Evolutionary conservation across 129 eudicot species (phyloP).

Genomic region (Escallonia herrerae): DNA sequence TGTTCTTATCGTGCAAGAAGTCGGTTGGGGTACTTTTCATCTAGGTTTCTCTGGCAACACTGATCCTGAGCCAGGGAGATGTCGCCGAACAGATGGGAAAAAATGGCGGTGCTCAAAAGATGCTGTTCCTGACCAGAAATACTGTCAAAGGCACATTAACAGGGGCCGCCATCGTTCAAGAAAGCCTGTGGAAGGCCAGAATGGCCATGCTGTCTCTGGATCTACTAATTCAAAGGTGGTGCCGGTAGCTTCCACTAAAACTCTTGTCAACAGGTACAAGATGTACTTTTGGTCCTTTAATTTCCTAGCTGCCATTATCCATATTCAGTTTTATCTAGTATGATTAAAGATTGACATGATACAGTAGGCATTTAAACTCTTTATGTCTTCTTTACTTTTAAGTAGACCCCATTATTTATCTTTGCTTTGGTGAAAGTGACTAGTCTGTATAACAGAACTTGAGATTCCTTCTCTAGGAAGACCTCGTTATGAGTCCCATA

Average conservation of each 20-base stretch:
- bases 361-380: not conserved
- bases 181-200: slow-evolving; percentile 99
- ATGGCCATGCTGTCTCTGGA: slow-evolving; percentile 76
- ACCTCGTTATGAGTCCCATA: slow-evolving; percentile 5
- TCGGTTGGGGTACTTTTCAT: slow-evolving; percentile 96
- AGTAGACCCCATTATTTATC: slow-evolving; percentile 13
- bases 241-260: slow-evolving; percentile 28
- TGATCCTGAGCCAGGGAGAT: slow-evolving; percentile 95
- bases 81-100: slow-evolving; percentile 97
- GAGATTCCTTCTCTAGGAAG: slow-evolving; percentile 15
- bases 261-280: slow-evolving; percentile 35
- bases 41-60: slow-evolving; percentile 71
- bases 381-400: slow-evolving; percentile 6
- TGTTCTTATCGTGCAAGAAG: slow-evolving; percentile 1
- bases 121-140: slow-evolving; percentile 89
- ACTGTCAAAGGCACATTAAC: slow-evolving; percentile 93
- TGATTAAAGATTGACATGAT: not conserved
- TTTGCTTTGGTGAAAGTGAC: slow-evolving; percentile 15
- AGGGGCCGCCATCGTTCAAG: slow-evolving; percentile 99
- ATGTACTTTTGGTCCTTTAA: not conserved
- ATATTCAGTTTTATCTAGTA: not conserved
- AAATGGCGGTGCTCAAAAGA: slow-evolving; percentile 99
- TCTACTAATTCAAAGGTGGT: slow-evolving; percentile 45
- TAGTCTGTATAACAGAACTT: not conserved
- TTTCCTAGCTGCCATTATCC: not conserved